Base-by-base conservation (phyloP, 192 early-diverging fungal genomes). In the Phycomyces nitens region DNA sequence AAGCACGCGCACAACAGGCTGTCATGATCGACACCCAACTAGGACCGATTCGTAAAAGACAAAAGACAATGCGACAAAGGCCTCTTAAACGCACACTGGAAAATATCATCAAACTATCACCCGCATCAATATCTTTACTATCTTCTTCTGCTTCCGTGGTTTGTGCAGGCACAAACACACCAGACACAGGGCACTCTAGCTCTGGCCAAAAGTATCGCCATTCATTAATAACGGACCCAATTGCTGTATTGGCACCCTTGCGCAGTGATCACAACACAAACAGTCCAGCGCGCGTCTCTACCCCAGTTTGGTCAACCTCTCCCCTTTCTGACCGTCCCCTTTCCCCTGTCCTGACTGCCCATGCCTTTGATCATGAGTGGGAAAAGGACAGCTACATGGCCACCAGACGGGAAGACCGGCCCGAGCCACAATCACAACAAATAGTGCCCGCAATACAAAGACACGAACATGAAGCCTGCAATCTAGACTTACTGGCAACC, bases 1-100 rank as follows among this genome's bases (percentile, higher is more conserved):
- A 62, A 56, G 52, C 60, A 26, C 60, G 68, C n/a, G 59, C 61
- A 63, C 47, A 47, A 50, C 20, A 47, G 29, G 44, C 18, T 47
- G 44, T 14, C 12, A 47, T 14, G 11, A 47, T 47, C 44, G 44
- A 47, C 44, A 18, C 44, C 2, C 44, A 11, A 11, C 44, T 47
- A 3, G 44, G 15, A 47, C 44, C 44, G 12, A 7, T 34, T 7
- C 29, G 29, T 7, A 34, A 34, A 34, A 34, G 29, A 34, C 29
- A 14, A 47, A 47, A 47, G 18, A 47, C 12, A 47, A 14, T 18
- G 15, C 44, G 44, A 2, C 12, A 47, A 47, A 3, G 44, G 44
- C 18, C 44, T 14, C 2, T 14, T 11, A 14, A 47, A 47, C 44
- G 44, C 44, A 34, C 29, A 2, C 7, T 34, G 29, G 29, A 7